Base-by-base conservation (phyloP, 805 yeast genomes). In the Yamadazyma tumulicola region DNA sequence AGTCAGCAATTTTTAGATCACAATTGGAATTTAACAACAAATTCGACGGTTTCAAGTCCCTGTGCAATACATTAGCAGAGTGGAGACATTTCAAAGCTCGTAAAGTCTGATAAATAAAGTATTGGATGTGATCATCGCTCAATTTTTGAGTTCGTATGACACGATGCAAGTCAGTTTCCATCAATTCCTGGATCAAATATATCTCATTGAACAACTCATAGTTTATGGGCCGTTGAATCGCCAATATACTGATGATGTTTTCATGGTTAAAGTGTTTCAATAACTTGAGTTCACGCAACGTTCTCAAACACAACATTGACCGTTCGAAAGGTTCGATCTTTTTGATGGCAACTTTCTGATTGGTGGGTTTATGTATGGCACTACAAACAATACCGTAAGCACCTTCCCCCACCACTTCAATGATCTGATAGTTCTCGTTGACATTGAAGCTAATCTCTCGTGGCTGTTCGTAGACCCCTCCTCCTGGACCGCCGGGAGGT, bases 371-470 rank as follows among this genome's bases (percentile, higher is more conserved):
- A 59, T 91, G 96, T 8, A 80, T 61, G 0, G 97, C 97, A 8
- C 91, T 77, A 57, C 96, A 80, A 8, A 91, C 97, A 9, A 89
- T 79, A 5, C 97, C 97, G 54, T 91, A 91, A 0, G 97, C 97
- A 13, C 97, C 97, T 59, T 88, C 95, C 6, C 97, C 97, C 2
- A 91, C 80, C 11, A 91, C 75, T 46, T 85, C 87, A 33, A 81
- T 69, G 30, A 91, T 79, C 57, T 87, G 87, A 59, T 89, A 91
- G 52, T 85, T 88, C 42, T 83, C 85, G 19, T 89, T 79, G 18
- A 91, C 91, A 56, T 87, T 86, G 69, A 91, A 91, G n/a, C 77
- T 55, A 12, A 66, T 57, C 39, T 66, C 60, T 23, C 65, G 48
- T 6, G 39, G 40, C 25, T 13, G 16, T 12, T 24, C 14, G n/a